Base-by-base conservation (phyloP, 2,329 filamentous ascomycete species). In the Byssothecium circinans region DNA sequence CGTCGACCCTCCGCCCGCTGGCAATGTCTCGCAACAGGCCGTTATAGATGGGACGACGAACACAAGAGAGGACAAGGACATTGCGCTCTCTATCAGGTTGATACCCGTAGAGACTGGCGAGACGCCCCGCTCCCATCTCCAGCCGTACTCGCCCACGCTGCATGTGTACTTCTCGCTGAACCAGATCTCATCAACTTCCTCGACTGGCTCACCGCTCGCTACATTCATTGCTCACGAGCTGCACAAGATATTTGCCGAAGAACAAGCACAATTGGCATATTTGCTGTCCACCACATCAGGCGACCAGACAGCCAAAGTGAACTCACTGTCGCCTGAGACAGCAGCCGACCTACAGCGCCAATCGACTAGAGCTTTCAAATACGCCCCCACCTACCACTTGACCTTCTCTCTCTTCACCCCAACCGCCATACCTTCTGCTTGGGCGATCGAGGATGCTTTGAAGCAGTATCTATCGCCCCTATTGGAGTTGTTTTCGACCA, bases 391-490 rank as follows among this genome's bases (percentile, higher is more conserved):
- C 0, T 99, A 97, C 68, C 94, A 99, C 67, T 77, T 99, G 22
- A 96, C 91, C 0, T 96, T 99, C 65, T 99, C 94, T 0, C 79
- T 99, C 2, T 97, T 99, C 68, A 94, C 90, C 0, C 87, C 88
- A 11, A 85, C 85, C 1, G 81, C 87, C 1, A 70, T 78, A 0
- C 94, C 94, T 2, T 95, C 88, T 25, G 87, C 86, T 8, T 99
- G 94, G 94, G 89, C 95, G 43, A 89, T 97, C 41, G 88, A 96
- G 56, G 74, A 81, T 29, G 91, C 92, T 0, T 80, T 97, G 8
- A 80, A 86, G 19, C 81, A 88, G 56, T 92, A 95, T 70, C 84
- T 99, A 70, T 78, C 82, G 43, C 92, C 94, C 0, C 79, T 97
- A 38, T 78, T 99, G 0, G 80, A 88, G 35, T 85, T 90, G 20